Percentiles rank a stretch among this genome's conserved stretches.
Conservation (phyloP, 2,329 filamentous ascomycete species). For the Verticillium zaregamsianum region DNA sequence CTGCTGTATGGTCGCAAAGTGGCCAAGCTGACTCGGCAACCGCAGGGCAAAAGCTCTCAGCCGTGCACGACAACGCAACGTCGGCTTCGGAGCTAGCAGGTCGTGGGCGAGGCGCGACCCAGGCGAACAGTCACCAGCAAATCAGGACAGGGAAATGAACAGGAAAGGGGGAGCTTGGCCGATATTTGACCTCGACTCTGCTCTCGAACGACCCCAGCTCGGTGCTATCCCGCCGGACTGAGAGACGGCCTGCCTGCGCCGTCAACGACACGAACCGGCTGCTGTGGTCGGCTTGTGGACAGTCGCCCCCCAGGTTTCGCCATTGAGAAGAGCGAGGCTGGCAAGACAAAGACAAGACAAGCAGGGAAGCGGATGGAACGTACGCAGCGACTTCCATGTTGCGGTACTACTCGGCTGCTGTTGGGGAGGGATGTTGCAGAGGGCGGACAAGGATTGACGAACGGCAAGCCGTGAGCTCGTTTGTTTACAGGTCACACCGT, state of each 20-base stretch:
- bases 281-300: neutral
- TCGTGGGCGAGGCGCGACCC: neutral
- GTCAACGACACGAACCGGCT: neutral
- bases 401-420: neutral
- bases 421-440: neutral
- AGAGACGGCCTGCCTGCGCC: neutral
- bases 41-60: neutral
- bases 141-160: neutral
- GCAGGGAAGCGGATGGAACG: neutral
- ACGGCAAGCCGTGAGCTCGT: neutral
- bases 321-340: neutral
- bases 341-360: neutral
- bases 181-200: neutral
- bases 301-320: neutral
- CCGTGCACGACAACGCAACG: neutral
- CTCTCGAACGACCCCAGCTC: neutral
- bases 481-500: neutral
- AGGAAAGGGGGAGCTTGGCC: neutral
- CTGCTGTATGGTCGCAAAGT: neutral
- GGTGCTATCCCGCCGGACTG: neutral
- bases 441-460: neutral
- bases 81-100: neutral
- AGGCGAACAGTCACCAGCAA: constrained; percentile 1
- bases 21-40: neutral
- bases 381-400: neutral